Evolutionary conservation across 176 grass and related monocot species (phyloP).

Genomic region (Lolium perenne): DNA sequence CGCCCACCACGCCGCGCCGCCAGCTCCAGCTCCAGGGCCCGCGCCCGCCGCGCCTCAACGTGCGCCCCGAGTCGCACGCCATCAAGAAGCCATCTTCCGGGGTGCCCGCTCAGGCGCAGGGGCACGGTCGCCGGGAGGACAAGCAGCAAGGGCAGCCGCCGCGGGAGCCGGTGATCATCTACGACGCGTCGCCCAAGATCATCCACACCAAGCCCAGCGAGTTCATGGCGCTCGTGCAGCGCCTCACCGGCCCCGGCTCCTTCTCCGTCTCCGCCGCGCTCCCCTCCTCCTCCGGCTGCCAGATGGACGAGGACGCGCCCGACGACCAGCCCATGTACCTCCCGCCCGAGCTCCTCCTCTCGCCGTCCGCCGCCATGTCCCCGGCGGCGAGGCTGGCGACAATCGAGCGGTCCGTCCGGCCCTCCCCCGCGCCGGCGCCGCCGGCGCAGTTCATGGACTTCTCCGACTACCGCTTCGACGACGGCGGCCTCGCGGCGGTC

Average conservation of each 20-base stretch:
- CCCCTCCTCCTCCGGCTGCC: background rate
- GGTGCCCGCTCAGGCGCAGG: background rate
- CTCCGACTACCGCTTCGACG: background rate
- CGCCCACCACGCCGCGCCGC: constrained; percentile 50
- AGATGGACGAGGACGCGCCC: background rate
- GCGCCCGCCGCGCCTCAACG: constrained; percentile 69
- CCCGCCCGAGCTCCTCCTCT: constrained; percentile 50
- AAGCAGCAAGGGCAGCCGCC: background rate
- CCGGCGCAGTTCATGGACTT: background rate
- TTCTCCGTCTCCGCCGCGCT: background rate
- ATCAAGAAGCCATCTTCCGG: constrained; percentile 70
- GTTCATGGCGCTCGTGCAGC: constrained; percentile 96
- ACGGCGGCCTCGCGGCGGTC: constrained; percentile 40
- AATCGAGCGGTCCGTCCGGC: constrained; percentile 67
- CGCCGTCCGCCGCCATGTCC: constrained; percentile 67
- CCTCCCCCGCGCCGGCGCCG: constrained; percentile 28
- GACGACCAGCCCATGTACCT: constrained; percentile 11
- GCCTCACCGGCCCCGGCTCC: constrained; percentile 64
- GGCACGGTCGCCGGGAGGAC: constrained; percentile 1
- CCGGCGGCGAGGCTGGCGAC: constrained; percentile 83
- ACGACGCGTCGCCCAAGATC: constrained; percentile 91
- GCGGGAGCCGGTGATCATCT: constrained; percentile 83
- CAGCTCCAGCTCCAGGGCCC: constrained; percentile 88
- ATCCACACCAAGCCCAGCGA: constrained; percentile 84
- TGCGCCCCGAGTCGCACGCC: constrained; percentile 76